phyloP scores from a whole-genome alignment of 2,329 filamentous ascomycete genomes.

The Cordyceps sp. region DNA sequence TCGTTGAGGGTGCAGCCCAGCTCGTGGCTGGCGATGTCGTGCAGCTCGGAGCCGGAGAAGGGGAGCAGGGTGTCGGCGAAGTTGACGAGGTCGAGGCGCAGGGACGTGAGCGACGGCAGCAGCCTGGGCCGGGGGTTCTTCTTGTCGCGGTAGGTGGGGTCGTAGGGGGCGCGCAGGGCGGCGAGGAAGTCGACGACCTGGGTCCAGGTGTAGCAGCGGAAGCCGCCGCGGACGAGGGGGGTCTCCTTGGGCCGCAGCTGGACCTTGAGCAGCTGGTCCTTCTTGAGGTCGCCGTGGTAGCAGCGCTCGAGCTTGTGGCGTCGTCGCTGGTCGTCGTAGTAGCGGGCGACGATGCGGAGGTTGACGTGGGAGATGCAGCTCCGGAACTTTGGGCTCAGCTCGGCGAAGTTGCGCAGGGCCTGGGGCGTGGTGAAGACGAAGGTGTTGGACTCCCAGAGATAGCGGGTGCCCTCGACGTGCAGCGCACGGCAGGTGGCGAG shows the following conservation, averaged over 20 bases:
- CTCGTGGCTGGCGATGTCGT: constrained; percentile 35
- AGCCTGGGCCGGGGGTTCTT: constrained; percentile 22
- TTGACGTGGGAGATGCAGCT: constrained; percentile 26
- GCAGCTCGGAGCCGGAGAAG: constrained; percentile 28
- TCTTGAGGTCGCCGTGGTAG: constrained; percentile 26
- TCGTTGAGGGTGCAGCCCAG: constrained; percentile 36
- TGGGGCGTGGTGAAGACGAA: constrained; percentile 38
- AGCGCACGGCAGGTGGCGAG: constrained; percentile 34
- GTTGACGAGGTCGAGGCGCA: constrained; percentile 38
- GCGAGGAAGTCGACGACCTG: constrained; percentile 35
- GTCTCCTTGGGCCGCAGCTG: constrained; percentile 25
- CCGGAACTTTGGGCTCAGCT: constrained; percentile 25
- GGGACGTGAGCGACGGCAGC: constrained; percentile 26
- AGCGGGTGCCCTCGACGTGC: constrained; percentile 28
- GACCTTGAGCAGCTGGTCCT: constrained; percentile 23
- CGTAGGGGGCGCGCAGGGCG: constrained; percentile 32
- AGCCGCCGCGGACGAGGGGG: constrained; percentile 30
- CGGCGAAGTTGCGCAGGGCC: constrained; percentile 30
- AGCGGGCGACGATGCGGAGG: constrained; percentile 35
- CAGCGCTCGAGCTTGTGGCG: constrained; percentile 23
- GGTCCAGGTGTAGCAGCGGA: constrained; percentile 36
- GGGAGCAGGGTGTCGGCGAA: constrained; percentile 29
- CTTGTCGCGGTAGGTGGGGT: constrained; percentile 20
- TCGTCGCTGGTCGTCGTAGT: constrained; percentile 33
- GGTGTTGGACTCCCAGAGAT: constrained; percentile 33